These are phyloP conservation scores for Uncinocarpus reesii DNA, from an alignment of 2,329 filamentous ascomycete species.

Conservation along the genomic window DNA sequence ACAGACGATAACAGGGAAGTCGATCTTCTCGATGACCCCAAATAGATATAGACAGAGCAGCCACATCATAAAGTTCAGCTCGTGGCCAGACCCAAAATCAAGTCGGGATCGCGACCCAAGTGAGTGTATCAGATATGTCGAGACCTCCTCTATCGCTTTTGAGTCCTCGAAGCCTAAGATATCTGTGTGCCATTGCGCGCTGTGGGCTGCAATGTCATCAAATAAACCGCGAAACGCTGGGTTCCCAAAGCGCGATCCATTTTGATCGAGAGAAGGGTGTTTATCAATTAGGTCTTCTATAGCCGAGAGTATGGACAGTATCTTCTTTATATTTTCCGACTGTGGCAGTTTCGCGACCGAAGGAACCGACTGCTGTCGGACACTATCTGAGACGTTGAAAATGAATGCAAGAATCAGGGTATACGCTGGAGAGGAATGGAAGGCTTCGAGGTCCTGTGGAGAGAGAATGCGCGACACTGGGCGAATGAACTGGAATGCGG, in stretches of 20 bases:
- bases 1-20: constrained; percentile 67
- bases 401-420: constrained; percentile 71
- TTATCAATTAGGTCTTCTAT: constrained; percentile 56
- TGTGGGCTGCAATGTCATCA: constrained; percentile 39
- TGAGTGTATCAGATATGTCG: constrained; percentile 68
- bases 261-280: constrained; percentile 73
- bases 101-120: constrained; percentile 81
- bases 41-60: constrained; percentile 86
- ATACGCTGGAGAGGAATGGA: constrained; percentile 66
- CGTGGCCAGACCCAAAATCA: constrained; percentile 94
- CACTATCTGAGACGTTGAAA: constrained; percentile 74
- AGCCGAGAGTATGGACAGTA: constrained; percentile 60
- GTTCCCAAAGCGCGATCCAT: constrained; percentile 87
- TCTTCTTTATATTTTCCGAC: constrained; percentile 42
- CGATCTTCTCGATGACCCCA: constrained; percentile 48
- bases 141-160: constrained; percentile 57
- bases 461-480: constrained; percentile 77
- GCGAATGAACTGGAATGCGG: constrained; percentile 50
- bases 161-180: constrained; percentile 30
- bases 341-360: constrained; percentile 46
- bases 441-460: constrained; percentile 65
- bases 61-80: constrained; percentile 96
- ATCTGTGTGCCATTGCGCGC: constrained; percentile 33
- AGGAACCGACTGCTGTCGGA: constrained; percentile 59
- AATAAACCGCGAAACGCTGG: constrained; percentile 78